Percentiles rank a stretch among this genome's conserved stretches.
phyloP scores from a whole-genome alignment of 2,329 filamentous ascomycete species.

The Aspergillus sp. region DNA sequence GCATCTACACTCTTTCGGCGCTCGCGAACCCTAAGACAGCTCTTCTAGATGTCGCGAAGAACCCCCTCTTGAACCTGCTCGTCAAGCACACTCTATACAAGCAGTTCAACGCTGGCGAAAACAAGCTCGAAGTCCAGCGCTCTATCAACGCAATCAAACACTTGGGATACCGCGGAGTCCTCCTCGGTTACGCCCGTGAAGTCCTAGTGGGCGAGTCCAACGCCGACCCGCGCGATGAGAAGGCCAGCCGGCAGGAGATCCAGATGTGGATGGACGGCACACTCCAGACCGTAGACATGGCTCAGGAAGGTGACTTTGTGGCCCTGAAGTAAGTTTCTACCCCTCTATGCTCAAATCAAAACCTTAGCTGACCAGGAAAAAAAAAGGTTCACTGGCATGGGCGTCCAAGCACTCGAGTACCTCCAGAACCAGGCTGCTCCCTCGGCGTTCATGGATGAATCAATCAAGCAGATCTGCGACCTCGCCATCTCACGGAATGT shows the following conservation, averaged over 20 bases:
- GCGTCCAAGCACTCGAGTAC: slow-evolving; percentile 40
- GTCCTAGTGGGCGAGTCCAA: slow-evolving; percentile 50
- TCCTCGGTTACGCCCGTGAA: slow-evolving; percentile 56
- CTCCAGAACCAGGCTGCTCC: slow-evolving; percentile 37
- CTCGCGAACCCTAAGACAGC: slow-evolving; percentile 48
- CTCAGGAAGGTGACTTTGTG: slow-evolving; percentile 52
- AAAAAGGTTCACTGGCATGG: slow-evolving; percentile 46
- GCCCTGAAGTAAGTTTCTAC: slow-evolving; percentile 49
- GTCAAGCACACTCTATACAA: slow-evolving; percentile 53
- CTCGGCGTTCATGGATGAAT: slow-evolving; percentile 41
- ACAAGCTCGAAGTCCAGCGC: slow-evolving; percentile 47
- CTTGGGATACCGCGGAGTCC: slow-evolving; percentile 54
- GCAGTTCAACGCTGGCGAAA: slow-evolving; percentile 58
- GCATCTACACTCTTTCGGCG: slow-evolving; percentile 66
- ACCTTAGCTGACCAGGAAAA: not conserved
- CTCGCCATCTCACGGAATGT: slow-evolving; percentile 43
- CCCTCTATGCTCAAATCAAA: not conserved
- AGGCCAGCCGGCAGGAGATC: slow-evolving; percentile 34
- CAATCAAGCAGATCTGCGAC: slow-evolving; percentile 47
- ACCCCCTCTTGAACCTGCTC: slow-evolving; percentile 46
- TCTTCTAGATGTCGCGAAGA: slow-evolving; percentile 50
- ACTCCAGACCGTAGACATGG: slow-evolving; percentile 54
- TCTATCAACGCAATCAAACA: slow-evolving; percentile 48
- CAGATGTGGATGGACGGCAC: slow-evolving; percentile 54
- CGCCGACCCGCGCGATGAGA: slow-evolving; percentile 28